Evolutionary conservation across 352 stramenopile genomes (phyloP).

Genomic region (Pythium plurisporium): DNA sequence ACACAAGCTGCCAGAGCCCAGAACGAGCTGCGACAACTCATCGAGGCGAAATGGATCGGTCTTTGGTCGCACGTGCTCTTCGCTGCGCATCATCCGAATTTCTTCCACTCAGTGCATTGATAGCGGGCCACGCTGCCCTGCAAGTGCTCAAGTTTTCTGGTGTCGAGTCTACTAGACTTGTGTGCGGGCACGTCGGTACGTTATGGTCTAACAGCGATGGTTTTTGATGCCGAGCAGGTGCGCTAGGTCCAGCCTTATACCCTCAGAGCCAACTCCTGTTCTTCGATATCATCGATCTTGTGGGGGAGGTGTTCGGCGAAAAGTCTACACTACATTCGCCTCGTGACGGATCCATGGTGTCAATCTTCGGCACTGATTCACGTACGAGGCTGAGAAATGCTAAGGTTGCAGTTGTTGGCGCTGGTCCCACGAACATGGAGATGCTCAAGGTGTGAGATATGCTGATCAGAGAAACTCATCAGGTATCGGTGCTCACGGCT

Average conservation of each 20-base stretch:
- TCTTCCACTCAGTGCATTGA: conserved; percentile 28
- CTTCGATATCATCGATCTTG: conserved; percentile 21
- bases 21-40: neutral
- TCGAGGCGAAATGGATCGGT: conserved; percentile 6
- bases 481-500: neutral
- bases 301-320: neutral
- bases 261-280: conserved; percentile 30
- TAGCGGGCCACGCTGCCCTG: conserved; percentile 28
- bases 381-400: neutral
- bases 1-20: neutral
- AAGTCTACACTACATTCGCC: neutral
- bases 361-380: conserved; percentile 1
- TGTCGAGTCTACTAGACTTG: too few species aligned
- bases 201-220: neutral
- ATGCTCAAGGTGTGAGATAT: conserved; percentile 15
- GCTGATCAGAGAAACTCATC: neutral
- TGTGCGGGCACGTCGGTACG: neutral
- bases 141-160: conserved; percentile 26
- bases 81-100: conserved; percentile 30
- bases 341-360: neutral
- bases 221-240: conserved; percentile 12
- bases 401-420: neutral
- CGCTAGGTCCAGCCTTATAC: conserved; percentile 18
- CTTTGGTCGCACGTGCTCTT: conserved; percentile 16
- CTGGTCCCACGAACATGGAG: conserved; percentile 2